These are phyloP conservation scores for Phytophthora sp. DNA, from an alignment of 352 stramenopile species.

Conservation along the genomic window DNA sequence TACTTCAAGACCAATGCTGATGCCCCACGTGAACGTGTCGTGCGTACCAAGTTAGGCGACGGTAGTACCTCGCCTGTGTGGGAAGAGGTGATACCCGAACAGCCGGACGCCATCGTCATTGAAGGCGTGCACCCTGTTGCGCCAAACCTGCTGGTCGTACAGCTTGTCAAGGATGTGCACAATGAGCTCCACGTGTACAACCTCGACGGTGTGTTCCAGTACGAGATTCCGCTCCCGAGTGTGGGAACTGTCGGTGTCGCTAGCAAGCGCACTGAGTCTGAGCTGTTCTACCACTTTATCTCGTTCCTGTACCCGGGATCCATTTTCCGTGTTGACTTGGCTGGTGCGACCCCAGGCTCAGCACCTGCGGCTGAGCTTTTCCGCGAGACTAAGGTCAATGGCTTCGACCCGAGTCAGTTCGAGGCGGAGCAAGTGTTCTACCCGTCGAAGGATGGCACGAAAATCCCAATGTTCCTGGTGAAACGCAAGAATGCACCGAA, in stretches of 20 bases:
- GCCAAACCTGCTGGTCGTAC: conserved; percentile 73
- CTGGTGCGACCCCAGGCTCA: conserved; percentile 14
- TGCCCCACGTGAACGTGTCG: conserved; percentile 80
- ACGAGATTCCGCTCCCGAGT: conserved; percentile 71
- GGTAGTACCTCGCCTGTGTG: conserved; percentile 39
- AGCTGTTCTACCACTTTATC: conserved; percentile 92
- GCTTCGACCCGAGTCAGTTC: conserved; percentile 81
- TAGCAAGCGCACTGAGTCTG: conserved; percentile 74
- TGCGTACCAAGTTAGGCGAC: conserved; percentile 52
- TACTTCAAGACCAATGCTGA: conserved; percentile 90
- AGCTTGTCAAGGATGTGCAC: conserved; percentile 85
- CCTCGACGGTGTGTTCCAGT: conserved; percentile 73
- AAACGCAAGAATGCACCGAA: conserved; percentile 76
- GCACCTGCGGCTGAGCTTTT: conserved; percentile 56
- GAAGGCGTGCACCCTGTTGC: conserved; percentile 69
- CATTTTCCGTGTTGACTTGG: conserved; percentile 79
- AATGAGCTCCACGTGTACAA: conserved; percentile 85
- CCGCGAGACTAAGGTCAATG: conserved; percentile 83
- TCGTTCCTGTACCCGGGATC: conserved; percentile 86
- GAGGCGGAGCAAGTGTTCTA: conserved; percentile 90
- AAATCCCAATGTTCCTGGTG: conserved; percentile 96
- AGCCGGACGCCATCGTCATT: conserved; percentile 75
- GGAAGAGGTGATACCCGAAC: conserved; percentile 87
- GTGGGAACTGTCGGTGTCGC: conserved; percentile 72
- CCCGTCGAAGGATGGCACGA: conserved; percentile 92